Evolutionary conservation across 2,329 filamentous ascomycete genomes (phyloP).

Genomic region (Neocucurbitaria cava): DNA sequence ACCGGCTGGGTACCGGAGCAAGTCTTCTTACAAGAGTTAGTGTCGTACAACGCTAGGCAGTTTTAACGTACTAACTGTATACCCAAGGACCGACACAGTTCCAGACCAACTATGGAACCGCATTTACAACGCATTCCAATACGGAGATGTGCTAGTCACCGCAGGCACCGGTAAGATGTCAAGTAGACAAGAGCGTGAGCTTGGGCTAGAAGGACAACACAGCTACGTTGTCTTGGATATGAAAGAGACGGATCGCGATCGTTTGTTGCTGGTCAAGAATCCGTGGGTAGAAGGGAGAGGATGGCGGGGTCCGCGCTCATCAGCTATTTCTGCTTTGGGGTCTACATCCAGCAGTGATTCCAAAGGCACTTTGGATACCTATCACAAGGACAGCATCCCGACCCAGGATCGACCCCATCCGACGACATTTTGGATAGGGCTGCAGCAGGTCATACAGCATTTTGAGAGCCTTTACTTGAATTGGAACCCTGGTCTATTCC

Average conservation of each 20-base stretch:
- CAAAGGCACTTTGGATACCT: conserved; percentile 25
- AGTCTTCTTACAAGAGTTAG: conserved; percentile 79
- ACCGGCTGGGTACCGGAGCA: conserved; percentile 98
- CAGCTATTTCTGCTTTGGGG: conserved; percentile 22
- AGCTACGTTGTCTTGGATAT: conserved; percentile 92
- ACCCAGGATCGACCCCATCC: conserved; percentile 55
- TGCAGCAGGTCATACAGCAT: conserved; percentile 85
- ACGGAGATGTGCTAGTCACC: conserved; percentile 84
- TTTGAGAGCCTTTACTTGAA: conserved; percentile 97
- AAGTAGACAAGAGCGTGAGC: conserved; percentile 74
- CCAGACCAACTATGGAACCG: conserved; percentile 78
- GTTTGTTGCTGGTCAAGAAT: conserved; percentile 86
- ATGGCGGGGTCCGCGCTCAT: conserved; percentile 65
- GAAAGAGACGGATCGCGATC: conserved; percentile 67
- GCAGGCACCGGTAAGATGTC: conserved; percentile 88
- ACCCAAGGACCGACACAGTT: conserved; percentile 74
- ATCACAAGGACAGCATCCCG: conserved; percentile 36
- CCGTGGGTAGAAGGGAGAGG: conserved; percentile 87
- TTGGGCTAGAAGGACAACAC: conserved; percentile 88
- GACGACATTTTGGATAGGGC: conserved; percentile 92
- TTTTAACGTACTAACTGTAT: conserved; percentile 11
- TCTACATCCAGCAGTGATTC: conserved; percentile 22
- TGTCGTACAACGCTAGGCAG: not conserved
- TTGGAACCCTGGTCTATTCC: conserved; percentile 90
- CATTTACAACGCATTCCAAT: conserved; percentile 75